Evolutionary conservation across 2,329 filamentous ascomycete genomes (phyloP).

Genomic region (Decorospora gaudefroyi): DNA sequence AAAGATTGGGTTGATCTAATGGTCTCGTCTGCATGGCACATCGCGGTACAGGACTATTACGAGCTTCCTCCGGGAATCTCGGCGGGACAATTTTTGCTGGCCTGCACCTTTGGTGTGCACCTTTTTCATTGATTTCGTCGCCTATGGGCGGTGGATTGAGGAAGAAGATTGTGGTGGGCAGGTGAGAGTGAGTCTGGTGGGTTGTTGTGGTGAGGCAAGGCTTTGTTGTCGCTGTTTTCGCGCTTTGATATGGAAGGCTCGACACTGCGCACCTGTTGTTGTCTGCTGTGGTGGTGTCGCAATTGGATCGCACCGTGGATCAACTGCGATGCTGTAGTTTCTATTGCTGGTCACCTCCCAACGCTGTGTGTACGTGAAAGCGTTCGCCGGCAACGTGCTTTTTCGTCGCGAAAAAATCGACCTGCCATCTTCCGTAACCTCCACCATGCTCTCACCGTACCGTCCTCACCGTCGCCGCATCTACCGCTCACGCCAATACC

Average conservation of each 20-base stretch:
- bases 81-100: constrained; percentile 42
- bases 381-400: neutral
- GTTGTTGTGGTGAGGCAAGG: neutral
- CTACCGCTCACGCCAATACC: too few species aligned
- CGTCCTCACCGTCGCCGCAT: too few species aligned
- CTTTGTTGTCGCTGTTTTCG: neutral
- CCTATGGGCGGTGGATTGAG: constrained; percentile 42
- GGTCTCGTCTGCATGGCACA: constrained; percentile 47
- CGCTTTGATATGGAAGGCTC: too few species aligned
- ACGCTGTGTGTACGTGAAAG: too few species aligned
- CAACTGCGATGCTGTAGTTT: too few species aligned
- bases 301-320: too few species aligned
- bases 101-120: constrained; percentile 4
- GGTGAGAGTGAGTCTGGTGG: neutral
- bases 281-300: too few species aligned
- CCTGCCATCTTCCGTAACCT: neutral
- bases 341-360: too few species aligned
- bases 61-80: constrained; percentile 45
- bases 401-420: neutral
- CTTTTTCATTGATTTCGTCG: constrained; percentile 47
- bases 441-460: too few species aligned
- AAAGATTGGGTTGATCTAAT: constrained; percentile 36
- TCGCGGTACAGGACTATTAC: constrained; percentile 39
- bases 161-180: constrained; percentile 34
- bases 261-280: too few species aligned